These are phyloP conservation scores for Boletus rufocinnamomeus DNA, from an alignment of 768 basidiomycete genomes.

Conservation along the genomic window DNA sequence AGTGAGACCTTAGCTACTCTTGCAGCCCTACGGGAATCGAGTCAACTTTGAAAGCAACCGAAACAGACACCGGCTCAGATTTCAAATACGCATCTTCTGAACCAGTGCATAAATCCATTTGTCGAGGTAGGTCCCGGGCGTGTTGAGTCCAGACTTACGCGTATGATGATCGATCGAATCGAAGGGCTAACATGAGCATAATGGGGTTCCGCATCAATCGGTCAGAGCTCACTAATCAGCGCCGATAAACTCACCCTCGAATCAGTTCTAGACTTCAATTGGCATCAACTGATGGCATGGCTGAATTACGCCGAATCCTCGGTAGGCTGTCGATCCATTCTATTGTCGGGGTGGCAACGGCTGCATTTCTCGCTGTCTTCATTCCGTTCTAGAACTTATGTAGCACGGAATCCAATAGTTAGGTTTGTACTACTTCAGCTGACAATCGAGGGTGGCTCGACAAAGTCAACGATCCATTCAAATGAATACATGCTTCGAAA, in stretches of 20 bases:
- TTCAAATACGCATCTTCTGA: constrained; percentile 15
- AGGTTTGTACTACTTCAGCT: not conserved
- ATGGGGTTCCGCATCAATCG: constrained; percentile 9
- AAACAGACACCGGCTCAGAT: constrained; percentile 10
- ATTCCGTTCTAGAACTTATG: not conserved
- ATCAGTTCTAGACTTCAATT: constrained; percentile 8
- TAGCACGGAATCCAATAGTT: not conserved
- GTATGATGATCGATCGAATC: constrained; percentile 15
- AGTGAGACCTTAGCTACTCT: no score
- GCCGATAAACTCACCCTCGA: constrained; percentile 6
- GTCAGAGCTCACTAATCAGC: not conserved
- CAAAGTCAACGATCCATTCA: constrained; percentile 1
- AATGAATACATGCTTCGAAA: constrained; percentile 6
- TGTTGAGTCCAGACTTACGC: constrained; percentile 6
- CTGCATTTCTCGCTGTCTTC: not conserved
- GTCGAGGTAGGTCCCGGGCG: not conserved
- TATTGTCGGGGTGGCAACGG: not conserved
- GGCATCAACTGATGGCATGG: not conserved
- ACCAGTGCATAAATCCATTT: not conserved
- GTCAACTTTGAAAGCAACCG: not conserved
- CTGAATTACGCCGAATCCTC: not conserved
- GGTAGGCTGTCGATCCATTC: not conserved
- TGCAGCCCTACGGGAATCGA: no score
- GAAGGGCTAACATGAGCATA: not conserved
- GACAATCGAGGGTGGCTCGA: not conserved